These are phyloP conservation scores for Neotropicomus parvogracilis DNA, from an alignment of 1,284 basidiomycete genomes.

Conservation along the genomic window DNA sequence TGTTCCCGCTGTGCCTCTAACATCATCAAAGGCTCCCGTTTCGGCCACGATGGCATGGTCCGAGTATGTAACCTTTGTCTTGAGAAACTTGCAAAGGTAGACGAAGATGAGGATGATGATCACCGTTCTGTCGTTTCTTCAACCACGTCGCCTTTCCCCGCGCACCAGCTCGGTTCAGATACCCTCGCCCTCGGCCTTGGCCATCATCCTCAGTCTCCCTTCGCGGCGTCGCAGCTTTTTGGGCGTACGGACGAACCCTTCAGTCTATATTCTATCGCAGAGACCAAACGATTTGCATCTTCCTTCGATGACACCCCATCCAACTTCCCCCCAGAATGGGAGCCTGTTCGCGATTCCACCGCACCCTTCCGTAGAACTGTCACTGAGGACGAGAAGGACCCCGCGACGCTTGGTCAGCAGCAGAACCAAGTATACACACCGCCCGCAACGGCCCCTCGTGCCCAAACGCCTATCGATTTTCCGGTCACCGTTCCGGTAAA, in stretches of 20 bases:
- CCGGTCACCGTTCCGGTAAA: constrained; percentile 48
- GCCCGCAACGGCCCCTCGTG: constrained; percentile 39
- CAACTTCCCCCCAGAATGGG: constrained; percentile 51
- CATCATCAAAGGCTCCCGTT: constrained; percentile 92
- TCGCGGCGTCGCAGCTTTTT: constrained; percentile 84
- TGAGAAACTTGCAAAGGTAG: constrained; percentile 80
- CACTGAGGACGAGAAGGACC: constrained; percentile 73
- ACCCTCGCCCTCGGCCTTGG: constrained; percentile 43
- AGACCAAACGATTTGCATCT: constrained; percentile 54
- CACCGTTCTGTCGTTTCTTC: constrained; percentile 72
- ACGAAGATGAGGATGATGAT: constrained; percentile 79
- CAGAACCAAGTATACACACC: constrained; percentile 37
- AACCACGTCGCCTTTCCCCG: constrained; percentile 47
- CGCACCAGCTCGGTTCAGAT: constrained; percentile 46
- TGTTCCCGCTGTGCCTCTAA: constrained; percentile 96
- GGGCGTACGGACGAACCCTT: constrained; percentile 71
- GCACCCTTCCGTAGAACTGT: constrained; percentile 82
- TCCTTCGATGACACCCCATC: constrained; percentile 53
- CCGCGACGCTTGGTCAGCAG: constrained; percentile 41
- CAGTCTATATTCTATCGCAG: constrained; percentile 75
- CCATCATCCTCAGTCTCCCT: constrained; percentile 75
- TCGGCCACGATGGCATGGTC: constrained; percentile 89
- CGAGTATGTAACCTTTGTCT: constrained; percentile 94
- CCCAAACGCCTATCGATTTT: constrained; percentile 54
- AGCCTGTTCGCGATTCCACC: constrained; percentile 51